A percentile compares a stretch with the other conserved stretches of the same genome.
These are phyloP conservation scores for Zoysia japonica DNA, from an alignment of 176 grass and related monocot species.

Conservation along the genomic window DNA sequence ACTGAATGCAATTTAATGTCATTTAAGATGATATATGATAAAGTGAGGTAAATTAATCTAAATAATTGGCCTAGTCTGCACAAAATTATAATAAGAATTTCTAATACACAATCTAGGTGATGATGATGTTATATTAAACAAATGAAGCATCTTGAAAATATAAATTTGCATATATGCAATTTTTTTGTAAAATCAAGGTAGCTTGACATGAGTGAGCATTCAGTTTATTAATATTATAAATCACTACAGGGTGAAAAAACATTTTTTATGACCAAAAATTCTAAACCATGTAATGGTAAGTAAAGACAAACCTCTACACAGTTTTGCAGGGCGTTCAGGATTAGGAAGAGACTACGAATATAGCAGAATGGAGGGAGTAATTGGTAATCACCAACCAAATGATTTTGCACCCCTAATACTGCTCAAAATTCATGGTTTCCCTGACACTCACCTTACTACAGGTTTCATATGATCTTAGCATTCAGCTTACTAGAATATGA, in stretches of 20 bases:
- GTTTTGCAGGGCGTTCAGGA: neutral
- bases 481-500: slow-evolving; percentile 3
- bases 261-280: neutral
- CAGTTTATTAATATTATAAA: neutral
- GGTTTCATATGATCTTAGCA: neutral
- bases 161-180: neutral
- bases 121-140: slow-evolving; percentile 1
- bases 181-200: slow-evolving; percentile 6
- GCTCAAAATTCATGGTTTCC: neutral
- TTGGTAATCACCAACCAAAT: neutral
- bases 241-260: neutral
- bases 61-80: slow-evolving; percentile 12
- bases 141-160: neutral
- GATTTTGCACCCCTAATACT: neutral
- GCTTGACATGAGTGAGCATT: neutral
- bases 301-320: neutral
- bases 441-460: neutral
- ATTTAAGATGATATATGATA: slow-evolving; percentile 8
- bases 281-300: neutral
- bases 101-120: neutral
- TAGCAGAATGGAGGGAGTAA: no score
- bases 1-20: slow-evolving; percentile 10
- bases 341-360: neutral
- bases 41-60: neutral
- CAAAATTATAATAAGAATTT: neutral